Evolutionary conservation across 352 stramenopile species (phyloP).

Genomic region (Pythium biforme): DNA sequence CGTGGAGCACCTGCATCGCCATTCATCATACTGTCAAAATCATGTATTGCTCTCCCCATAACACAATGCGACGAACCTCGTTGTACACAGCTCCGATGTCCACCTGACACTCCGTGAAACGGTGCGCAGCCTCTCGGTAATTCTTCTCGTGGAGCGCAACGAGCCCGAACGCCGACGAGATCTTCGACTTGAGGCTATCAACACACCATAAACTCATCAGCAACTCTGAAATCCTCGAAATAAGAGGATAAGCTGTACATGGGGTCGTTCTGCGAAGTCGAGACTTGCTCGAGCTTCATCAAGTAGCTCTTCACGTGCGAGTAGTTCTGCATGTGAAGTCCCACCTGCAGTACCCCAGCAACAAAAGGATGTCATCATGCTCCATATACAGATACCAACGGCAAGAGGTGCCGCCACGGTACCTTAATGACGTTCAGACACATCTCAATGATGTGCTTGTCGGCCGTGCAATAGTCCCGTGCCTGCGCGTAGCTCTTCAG

Average conservation of each 20-base stretch:
- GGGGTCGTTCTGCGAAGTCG: slow-evolving; percentile 55
- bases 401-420: not conserved
- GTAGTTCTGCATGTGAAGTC: slow-evolving; percentile 86
- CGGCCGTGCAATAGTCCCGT: slow-evolving; percentile 88
- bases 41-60: not conserved
- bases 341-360: slow-evolving; percentile 34
- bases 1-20: slow-evolving; percentile 47
- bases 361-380: too few species aligned
- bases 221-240: not conserved
- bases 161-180: slow-evolving; percentile 72
- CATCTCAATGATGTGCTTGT: slow-evolving; percentile 90
- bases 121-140: slow-evolving; percentile 70
- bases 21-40: not conserved
- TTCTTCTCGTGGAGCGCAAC: slow-evolving; percentile 81
- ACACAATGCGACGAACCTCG: slow-evolving; percentile 39
- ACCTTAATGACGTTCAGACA: slow-evolving; percentile 90
- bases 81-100: slow-evolving; percentile 83
- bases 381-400: too few species aligned
- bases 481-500: slow-evolving; percentile 87
- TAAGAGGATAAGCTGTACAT: slow-evolving; percentile 38
- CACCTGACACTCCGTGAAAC: slow-evolving; percentile 79
- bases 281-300: slow-evolving; percentile 83
- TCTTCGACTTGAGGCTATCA: slow-evolving; percentile 77
- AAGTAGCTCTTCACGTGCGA: slow-evolving; percentile 85
- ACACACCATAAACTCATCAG: not conserved